phyloP scores from a whole-genome alignment of 441 rosid species.

The Arabidopsis hybrid region DNA sequence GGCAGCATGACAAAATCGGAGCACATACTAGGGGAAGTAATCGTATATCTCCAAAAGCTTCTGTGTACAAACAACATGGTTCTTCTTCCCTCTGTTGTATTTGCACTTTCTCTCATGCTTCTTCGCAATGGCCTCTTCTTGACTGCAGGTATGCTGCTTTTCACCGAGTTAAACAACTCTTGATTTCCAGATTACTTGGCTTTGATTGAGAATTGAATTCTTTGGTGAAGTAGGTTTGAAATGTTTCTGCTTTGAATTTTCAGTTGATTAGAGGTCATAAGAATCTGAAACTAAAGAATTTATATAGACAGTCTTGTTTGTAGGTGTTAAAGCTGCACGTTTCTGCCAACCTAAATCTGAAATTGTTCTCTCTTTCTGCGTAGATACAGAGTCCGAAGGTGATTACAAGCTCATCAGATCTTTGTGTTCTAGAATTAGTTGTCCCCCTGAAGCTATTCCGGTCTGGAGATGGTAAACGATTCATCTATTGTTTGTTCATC shows the following conservation, averaged over 20 bases:
- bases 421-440: slow-evolving; percentile 54
- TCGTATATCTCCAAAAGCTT: slow-evolving; percentile 71
- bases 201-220: neutral
- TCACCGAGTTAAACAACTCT: slow-evolving; percentile 23
- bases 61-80: slow-evolving; percentile 50
- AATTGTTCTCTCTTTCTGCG: slow-evolving; percentile 32
- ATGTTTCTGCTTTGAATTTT: slow-evolving; percentile 17
- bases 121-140: slow-evolving; percentile 45
- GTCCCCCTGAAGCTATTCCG: slow-evolving; percentile 76
- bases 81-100: slow-evolving; percentile 66
- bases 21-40: slow-evolving; percentile 57
- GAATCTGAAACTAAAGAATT: slow-evolving; percentile 7
- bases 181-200: slow-evolving; percentile 19
- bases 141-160: slow-evolving; percentile 53
- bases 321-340: slow-evolving; percentile 18
- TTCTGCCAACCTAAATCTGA: slow-evolving; percentile 16
- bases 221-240: neutral
- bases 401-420: slow-evolving; percentile 43
- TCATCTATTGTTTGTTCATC: slow-evolving; percentile 11
- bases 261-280: slow-evolving; percentile 1
- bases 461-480: slow-evolving; percentile 87
- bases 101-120: slow-evolving; percentile 70
- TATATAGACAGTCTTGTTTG: neutral
- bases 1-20: slow-evolving; percentile 44
- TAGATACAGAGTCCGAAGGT: slow-evolving; percentile 35